Conservation (phyloP, 768 basidiomycete species). For the Russula emetica region DNA sequence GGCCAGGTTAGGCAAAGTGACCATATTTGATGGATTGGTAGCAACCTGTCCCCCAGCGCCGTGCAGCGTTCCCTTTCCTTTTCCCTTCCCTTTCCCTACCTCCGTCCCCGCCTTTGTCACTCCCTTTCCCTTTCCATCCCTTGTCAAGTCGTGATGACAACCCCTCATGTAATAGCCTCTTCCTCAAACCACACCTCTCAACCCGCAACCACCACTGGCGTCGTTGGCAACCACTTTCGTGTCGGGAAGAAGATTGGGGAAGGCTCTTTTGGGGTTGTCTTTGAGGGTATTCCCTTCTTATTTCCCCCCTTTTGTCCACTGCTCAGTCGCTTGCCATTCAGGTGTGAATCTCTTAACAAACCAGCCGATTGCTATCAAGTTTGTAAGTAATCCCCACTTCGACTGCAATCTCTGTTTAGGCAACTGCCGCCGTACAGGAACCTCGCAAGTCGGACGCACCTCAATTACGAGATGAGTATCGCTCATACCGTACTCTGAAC, state of each 20-base stretch:
- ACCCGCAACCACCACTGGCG: constrained; percentile 60
- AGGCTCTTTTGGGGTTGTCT: constrained; percentile 97
- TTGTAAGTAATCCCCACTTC: constrained; percentile 52
- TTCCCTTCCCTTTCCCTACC: background rate
- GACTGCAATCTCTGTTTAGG: constrained; percentile 15
- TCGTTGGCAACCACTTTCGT: constrained; percentile 76
- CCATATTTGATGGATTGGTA: background rate
- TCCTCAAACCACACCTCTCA: constrained; percentile 59
- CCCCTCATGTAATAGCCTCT: constrained; percentile 79
- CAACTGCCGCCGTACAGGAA: constrained; percentile 48
- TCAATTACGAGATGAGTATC: constrained; percentile 94
- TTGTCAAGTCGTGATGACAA: constrained; percentile 51
- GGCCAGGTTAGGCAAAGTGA: background rate
- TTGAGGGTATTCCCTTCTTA: constrained; percentile 64
- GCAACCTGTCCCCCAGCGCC: background rate
- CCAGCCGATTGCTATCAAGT: constrained; percentile 94
- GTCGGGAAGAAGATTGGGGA: constrained; percentile 99
- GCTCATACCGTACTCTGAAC: constrained; percentile 92
- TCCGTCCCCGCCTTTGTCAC: constrained; percentile 23
- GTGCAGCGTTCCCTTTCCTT: background rate
- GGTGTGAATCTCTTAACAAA: constrained; percentile 82
- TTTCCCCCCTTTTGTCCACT: background rate
- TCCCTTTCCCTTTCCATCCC: constrained; percentile 20
- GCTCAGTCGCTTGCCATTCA: constrained; percentile 35
- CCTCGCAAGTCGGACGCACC: constrained; percentile 97